Conservation (phyloP, 805 yeast genomes). For the Saccharomyces mikatae region DNA sequence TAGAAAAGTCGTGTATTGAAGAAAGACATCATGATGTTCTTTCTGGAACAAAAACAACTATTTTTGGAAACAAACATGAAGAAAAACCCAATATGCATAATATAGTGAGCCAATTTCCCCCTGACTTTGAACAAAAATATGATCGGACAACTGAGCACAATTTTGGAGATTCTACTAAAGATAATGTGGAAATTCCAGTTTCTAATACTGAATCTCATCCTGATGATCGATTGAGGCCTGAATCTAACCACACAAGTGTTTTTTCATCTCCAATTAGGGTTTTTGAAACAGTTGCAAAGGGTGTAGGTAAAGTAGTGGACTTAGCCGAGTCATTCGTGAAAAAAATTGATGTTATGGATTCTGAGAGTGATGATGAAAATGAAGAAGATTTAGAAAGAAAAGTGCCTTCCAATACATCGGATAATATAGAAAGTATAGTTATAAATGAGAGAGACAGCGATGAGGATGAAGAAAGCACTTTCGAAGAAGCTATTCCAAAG, state of each 20-base stretch:
- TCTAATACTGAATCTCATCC: not conserved
- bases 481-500: not conserved
- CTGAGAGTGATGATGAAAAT: slow-evolving; percentile 1
- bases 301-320: slow-evolving; percentile 11
- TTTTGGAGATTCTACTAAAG: not conserved
- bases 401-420: not conserved
- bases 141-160: not conserved
- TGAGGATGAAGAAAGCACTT: not conserved
- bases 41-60: not conserved
- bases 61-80: not conserved
- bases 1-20: not conserved
- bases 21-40: not conserved
- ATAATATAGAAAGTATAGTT: not conserved
- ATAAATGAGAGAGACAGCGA: not conserved
- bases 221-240: not conserved
- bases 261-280: slow-evolving; percentile 13
- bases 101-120: not conserved
- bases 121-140: not conserved
- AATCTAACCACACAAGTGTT: not conserved
- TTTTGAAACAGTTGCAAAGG: slow-evolving; percentile 5
- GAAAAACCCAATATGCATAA: not conserved
- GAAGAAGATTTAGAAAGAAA: not conserved
- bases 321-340: slow-evolving; percentile 12
- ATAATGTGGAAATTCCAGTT: not conserved
- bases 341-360: slow-evolving; percentile 10